These are phyloP conservation scores for Fusarium foetens DNA, from an alignment of 2,329 filamentous ascomycete genomes.

Conservation along the genomic window DNA sequence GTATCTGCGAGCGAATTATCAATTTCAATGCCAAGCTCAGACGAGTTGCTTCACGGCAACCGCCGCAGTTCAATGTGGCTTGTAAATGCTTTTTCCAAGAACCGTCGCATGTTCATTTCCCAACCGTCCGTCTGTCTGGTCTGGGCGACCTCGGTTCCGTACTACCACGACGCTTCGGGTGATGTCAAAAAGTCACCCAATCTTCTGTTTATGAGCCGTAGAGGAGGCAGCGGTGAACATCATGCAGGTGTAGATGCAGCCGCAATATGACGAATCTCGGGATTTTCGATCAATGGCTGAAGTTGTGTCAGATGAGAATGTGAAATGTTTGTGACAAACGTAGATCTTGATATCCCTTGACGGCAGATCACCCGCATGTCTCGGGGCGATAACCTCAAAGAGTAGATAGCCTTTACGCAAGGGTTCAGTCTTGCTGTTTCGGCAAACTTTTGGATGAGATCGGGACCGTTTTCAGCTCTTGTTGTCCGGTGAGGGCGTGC, in stretches of 20 bases:
- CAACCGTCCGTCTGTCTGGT: neutral
- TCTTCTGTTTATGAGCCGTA: neutral
- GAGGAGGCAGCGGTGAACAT: neutral
- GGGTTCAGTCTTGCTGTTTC: neutral
- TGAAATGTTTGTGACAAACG: slow-evolving; percentile 25
- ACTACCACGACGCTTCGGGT: neutral
- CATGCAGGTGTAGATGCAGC: neutral
- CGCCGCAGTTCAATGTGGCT: neutral
- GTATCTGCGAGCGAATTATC: neutral
- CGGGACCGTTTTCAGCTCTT: neutral
- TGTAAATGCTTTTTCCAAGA: neutral
- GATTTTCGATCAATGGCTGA: neutral
- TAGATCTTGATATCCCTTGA: slow-evolving; percentile 25
- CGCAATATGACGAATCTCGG: neutral
- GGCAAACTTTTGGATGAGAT: neutral
- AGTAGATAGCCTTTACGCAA: slow-evolving; percentile 3
- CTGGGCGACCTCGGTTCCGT: neutral
- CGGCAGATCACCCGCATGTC: slow-evolving; percentile 27
- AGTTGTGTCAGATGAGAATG: slow-evolving; percentile 18
- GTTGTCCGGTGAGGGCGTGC: slow-evolving; percentile 4
- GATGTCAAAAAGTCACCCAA: neutral
- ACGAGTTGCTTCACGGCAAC: neutral
- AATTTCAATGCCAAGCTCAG: slow-evolving; percentile 3
- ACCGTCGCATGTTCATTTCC: slow-evolving; percentile 9
- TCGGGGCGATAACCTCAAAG: slow-evolving; percentile 14